Percentiles rank a stretch among this genome's conserved stretches.
Conservation (phyloP, 1,284 basidiomycete genomes). For the Veloporphyrellus conicus region DNA sequence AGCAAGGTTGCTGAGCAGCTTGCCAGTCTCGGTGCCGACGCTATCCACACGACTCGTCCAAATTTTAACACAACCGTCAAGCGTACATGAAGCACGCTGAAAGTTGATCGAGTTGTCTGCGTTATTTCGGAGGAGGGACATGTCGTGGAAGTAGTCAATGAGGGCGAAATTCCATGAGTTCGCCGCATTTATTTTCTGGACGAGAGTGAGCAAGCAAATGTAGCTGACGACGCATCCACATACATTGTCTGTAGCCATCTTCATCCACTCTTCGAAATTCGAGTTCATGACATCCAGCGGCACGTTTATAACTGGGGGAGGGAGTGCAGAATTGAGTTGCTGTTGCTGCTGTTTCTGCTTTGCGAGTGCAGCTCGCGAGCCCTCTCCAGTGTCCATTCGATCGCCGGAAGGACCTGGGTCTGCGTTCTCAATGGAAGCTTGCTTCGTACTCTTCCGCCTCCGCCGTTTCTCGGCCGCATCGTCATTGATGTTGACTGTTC, state of each 20-base stretch:
- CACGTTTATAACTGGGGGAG: conserved; percentile 56
- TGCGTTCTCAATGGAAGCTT: conserved; percentile 47
- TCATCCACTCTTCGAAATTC: conserved; percentile 99
- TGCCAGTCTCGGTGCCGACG: conserved; percentile 95
- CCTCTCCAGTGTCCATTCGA: conserved; percentile 39
- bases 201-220: conserved; percentile 12
- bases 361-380: conserved; percentile 38
- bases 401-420: conserved; percentile 51
- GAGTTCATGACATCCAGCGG: conserved; percentile 78
- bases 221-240: conserved; percentile 28
- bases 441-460: conserved; percentile 68
- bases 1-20: conserved; percentile 88
- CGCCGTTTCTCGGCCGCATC: conserved; percentile 75
- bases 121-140: conserved; percentile 91
- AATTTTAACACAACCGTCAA: conserved; percentile 99
- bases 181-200: conserved; percentile 95
- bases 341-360: conserved; percentile 63
- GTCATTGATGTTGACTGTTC: conserved; percentile 70
- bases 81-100: conserved; percentile 94
- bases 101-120: conserved; percentile 96
- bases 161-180: conserved; percentile 99
- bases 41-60: conserved; percentile 98
- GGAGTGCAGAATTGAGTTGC: conserved; percentile 56
- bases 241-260: conserved; percentile 98
- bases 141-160: conserved; percentile 99